A percentile compares a stretch with the other conserved stretches of the same genome.
Evolutionary conservation across 2,329 filamentous ascomycete genomes (phyloP).

Genomic region (Fusarium protoensiforme): DNA sequence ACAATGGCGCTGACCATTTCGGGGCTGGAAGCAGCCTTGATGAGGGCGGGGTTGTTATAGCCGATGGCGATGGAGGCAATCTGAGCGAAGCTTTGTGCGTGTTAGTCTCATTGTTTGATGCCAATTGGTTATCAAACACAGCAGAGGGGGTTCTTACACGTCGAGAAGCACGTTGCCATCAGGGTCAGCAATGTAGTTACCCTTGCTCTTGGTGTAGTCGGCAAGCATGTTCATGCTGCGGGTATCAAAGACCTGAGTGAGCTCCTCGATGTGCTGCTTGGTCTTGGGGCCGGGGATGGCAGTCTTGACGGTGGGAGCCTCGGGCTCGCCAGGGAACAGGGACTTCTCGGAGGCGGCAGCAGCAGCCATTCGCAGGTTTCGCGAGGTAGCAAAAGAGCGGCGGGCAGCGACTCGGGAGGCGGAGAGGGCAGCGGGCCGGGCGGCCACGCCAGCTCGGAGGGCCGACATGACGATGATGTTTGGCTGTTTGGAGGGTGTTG

Average conservation of each 20-base stretch:
- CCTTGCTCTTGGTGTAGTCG: conserved; percentile 78
- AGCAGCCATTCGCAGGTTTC: conserved; percentile 43
- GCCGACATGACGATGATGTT: conserved; percentile 41
- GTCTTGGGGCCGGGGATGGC: conserved; percentile 81
- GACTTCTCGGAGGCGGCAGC: conserved; percentile 47
- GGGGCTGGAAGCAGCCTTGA: conserved; percentile 75
- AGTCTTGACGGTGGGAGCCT: conserved; percentile 64
- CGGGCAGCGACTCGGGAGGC: conserved; percentile 24
- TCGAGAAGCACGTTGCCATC: conserved; percentile 80
- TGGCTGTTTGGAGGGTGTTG: background rate
- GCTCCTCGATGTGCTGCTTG: conserved; percentile 74
- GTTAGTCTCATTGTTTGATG: conserved; percentile 1
- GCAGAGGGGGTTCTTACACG: conserved; percentile 63
- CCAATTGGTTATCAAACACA: background rate
- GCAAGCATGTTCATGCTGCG: conserved; percentile 85
- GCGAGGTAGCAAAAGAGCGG: conserved; percentile 40
- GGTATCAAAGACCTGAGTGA: conserved; percentile 85
- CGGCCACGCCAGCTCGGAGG: conserved; percentile 44
- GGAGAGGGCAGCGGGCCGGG: conserved; percentile 32
- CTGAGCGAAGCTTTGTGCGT: conserved; percentile 76
- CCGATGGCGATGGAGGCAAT: conserved; percentile 93
- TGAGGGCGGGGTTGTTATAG: conserved; percentile 87
- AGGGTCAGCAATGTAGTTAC: conserved; percentile 83
- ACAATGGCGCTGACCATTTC: conserved; percentile 85
- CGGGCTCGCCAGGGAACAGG: conserved; percentile 62